These are phyloP conservation scores for Arabidopsis lyrata DNA, from an alignment of 441 rosid genomes.

Conservation along the genomic window DNA sequence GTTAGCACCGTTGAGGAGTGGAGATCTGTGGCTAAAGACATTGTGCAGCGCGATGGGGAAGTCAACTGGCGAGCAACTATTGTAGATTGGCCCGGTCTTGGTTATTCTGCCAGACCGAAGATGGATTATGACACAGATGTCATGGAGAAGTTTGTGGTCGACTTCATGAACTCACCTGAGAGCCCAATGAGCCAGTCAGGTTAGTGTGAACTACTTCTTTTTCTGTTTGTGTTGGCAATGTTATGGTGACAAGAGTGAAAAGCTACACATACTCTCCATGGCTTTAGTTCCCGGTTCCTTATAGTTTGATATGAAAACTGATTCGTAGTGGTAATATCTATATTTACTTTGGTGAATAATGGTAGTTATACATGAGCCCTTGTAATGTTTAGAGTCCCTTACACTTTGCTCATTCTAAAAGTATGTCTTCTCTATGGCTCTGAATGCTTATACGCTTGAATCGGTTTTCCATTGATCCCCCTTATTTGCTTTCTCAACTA, in stretches of 20 bases:
- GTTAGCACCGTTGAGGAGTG: constrained; percentile 95
- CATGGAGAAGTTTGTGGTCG: constrained; percentile 88
- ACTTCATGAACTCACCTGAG: constrained; percentile 74
- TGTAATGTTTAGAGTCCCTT: constrained; percentile 3
- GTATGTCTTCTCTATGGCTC: background rate
- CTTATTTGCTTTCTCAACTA: constrained; percentile 10
- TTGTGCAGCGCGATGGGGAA: constrained; percentile 51
- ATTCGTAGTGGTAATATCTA: background rate
- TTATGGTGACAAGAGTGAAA: background rate
- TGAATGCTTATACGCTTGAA: constrained; percentile 1
- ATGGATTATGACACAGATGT: constrained; percentile 84
- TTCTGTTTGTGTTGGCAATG: constrained; percentile 11
- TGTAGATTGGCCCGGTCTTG: constrained; percentile 97
- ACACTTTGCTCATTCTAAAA: constrained; percentile 1
- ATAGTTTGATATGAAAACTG: constrained; percentile 6
- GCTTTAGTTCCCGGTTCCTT: background rate
- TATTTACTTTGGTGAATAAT: background rate
- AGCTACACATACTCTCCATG: background rate
- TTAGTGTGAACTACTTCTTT: constrained; percentile 32
- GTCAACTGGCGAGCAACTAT: constrained; percentile 51
- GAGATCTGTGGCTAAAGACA: constrained; percentile 83
- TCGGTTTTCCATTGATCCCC: background rate
- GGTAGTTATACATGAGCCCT: background rate
- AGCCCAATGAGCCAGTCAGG: constrained; percentile 69
- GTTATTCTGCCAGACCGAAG: constrained; percentile 52